A percentile compares a stretch with the other conserved stretches of the same genome.
Conservation (phyloP, 768 basidiomycete genomes). For the Podaxis sp. region DNA sequence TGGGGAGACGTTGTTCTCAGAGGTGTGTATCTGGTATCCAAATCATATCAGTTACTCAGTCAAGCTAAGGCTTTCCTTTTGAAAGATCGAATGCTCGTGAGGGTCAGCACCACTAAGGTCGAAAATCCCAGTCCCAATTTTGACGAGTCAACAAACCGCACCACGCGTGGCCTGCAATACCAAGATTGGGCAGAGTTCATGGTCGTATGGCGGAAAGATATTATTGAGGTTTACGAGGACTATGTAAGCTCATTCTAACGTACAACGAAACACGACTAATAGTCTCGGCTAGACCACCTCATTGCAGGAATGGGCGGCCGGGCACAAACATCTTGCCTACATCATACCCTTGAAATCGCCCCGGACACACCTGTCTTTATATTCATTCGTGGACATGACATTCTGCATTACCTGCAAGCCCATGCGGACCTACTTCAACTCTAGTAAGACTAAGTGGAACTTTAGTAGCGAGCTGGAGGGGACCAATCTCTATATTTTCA, state of each 20-base stretch:
- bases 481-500: constrained; percentile 86
- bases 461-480: constrained; percentile 40
- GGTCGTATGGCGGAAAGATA: constrained; percentile 78
- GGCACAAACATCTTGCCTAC: constrained; percentile 78
- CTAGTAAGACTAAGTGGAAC: constrained; percentile 37
- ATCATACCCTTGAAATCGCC: constrained; percentile 68
- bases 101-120: constrained; percentile 62
- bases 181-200: constrained; percentile 82
- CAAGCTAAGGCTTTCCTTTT: constrained; percentile 19
- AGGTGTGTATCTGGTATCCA: constrained; percentile 46
- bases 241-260: constrained; percentile 53
- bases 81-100: constrained; percentile 88
- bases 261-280: not conserved
- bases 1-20: constrained; percentile 66
- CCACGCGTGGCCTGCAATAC: constrained; percentile 55
- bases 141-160: constrained; percentile 69
- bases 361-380: constrained; percentile 75
- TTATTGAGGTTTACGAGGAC: constrained; percentile 83
- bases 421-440: constrained; percentile 38
- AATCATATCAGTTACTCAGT: constrained; percentile 6
- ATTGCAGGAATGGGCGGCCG: constrained; percentile 52
- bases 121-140: constrained; percentile 51
- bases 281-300: constrained; percentile 15
- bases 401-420: constrained; percentile 76
- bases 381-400: constrained; percentile 83